phyloP scores from a whole-genome alignment of 2,329 filamentous ascomycete genomes.

The Scedosporium minutisporum region DNA sequence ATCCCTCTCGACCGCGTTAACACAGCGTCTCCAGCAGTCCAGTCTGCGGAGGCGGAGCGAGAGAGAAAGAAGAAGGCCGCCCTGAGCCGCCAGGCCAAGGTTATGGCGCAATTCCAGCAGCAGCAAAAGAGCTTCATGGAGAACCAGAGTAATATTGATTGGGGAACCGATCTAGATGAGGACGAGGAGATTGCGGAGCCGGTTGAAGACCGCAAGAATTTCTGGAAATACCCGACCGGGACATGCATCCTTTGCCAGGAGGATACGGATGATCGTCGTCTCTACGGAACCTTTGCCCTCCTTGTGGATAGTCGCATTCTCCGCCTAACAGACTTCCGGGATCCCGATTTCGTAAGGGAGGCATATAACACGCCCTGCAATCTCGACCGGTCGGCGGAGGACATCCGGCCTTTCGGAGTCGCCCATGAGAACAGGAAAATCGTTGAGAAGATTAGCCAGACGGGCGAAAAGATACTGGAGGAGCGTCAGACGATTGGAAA shows the following conservation, averaged over 20 bases:
- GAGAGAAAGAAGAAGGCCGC: slow-evolving; percentile 87
- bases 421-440: slow-evolving; percentile 74
- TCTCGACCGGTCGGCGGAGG: slow-evolving; percentile 76
- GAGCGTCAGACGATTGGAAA: slow-evolving; percentile 81
- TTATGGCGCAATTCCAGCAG: slow-evolving; percentile 97
- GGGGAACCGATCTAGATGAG: slow-evolving; percentile 65
- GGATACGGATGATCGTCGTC: slow-evolving; percentile 76
- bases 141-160: slow-evolving; percentile 78
- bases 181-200: slow-evolving; percentile 57
- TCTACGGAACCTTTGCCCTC: slow-evolving; percentile 90
- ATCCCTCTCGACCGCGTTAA: slow-evolving; percentile 70
- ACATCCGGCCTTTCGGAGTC: slow-evolving; percentile 80
- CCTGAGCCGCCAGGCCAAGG: slow-evolving; percentile 76
- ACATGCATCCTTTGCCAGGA: slow-evolving; percentile 97
- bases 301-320: slow-evolving; percentile 79
- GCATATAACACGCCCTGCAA: slow-evolving; percentile 67
- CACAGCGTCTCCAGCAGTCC: slow-evolving; percentile 68
- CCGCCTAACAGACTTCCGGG: slow-evolving; percentile 74
- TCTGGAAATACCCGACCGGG: slow-evolving; percentile 84
- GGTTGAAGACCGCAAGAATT: slow-evolving; percentile 53
- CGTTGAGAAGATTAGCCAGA: slow-evolving; percentile 65
- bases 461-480: slow-evolving; percentile 59
- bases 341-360: slow-evolving; percentile 77
- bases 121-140: slow-evolving; percentile 93
- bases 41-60: slow-evolving; percentile 59